Evolutionary conservation across 345 rosid species (phyloP), one percentile per base, ranked within the genome.

Genomic region (Citrus cavaleriei): DNA sequence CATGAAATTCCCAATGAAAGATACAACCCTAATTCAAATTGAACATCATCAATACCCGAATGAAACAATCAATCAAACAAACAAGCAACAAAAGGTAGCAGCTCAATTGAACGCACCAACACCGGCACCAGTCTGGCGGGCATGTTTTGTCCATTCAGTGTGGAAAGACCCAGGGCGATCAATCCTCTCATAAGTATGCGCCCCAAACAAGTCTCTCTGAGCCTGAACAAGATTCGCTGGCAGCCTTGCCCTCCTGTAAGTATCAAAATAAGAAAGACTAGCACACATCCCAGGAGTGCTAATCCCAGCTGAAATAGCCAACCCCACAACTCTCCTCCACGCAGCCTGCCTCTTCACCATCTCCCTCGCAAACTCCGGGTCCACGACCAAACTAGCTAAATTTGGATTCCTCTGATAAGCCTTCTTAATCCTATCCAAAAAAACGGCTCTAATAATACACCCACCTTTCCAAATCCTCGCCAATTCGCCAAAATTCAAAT

Each of bases 391-490:
- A 72, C 93, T 93, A 1, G 98, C 90, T 83, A 96, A 86, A 79
- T 89, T 89, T 1, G 97, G 98, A 77, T 94, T 94, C 70, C 99
- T 91, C 85, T 88, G 95, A 72, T 94, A 96, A 71, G 99, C 98
- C 87, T 87, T 84, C 94, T 96, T 96, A 82, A 96, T 96, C 91
- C 99, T 88, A 79, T 96, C 99, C 88, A 96, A 87, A 81, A 94
- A 95, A 75, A 95, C 97, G 0, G 98, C 99, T 79, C 99, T 88
- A 6, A 95, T 95, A 27, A 95, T 95, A 62, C 98, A 95, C 7
- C 99, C 99, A 4, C 98, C 99, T 86, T 95, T 95, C 99, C 99
- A 95, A 71, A 95, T 94, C 93, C 99, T 76, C 1, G 97, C 99
- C 74, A 95, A 28, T 70, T 95, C 99, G 0, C 97, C 97, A 0